These are phyloP conservation scores for Saccharomycopsis phalli DNA, from an alignment of 1,139 yeast species.

Conservation along the genomic window DNA sequence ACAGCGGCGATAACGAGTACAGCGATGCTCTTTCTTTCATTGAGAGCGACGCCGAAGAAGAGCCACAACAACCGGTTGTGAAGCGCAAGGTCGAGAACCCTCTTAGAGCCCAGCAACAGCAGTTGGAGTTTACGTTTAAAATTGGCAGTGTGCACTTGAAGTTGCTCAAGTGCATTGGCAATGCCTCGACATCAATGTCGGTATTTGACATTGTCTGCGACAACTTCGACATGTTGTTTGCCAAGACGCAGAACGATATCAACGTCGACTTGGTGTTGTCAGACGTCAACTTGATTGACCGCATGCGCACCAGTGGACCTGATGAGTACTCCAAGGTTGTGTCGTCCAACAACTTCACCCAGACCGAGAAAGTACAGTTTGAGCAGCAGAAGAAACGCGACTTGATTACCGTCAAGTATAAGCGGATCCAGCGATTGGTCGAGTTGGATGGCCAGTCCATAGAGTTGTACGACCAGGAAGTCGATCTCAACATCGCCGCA, in stretches of 20 bases:
- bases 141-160: constrained; percentile 58
- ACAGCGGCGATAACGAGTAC: constrained; percentile 25
- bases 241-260: constrained; percentile 53
- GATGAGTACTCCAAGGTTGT: constrained; percentile 61
- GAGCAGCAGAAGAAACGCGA: constrained; percentile 31
- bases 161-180: constrained; percentile 57
- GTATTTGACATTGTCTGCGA: constrained; percentile 70
- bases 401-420: constrained; percentile 55
- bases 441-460: constrained; percentile 43
- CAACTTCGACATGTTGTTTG: constrained; percentile 49
- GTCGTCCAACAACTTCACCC: constrained; percentile 50
- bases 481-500: constrained; percentile 71
- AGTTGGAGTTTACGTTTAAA: constrained; percentile 61
- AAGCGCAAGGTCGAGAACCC: constrained; percentile 1
- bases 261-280: constrained; percentile 55
- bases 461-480: constrained; percentile 71
- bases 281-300: constrained; percentile 66
- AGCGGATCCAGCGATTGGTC: constrained; percentile 54
- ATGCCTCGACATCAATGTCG: constrained; percentile 57
- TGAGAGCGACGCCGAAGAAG: constrained; percentile 16
- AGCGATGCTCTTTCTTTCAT: constrained; percentile 19
- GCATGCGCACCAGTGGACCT: constrained; percentile 55
- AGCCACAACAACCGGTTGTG: neutral
- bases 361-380: constrained; percentile 25
- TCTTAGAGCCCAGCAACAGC: constrained; percentile 37